phyloP scores from a whole-genome alignment of 352 stramenopile species.

The Halophytophthora batemanensis region DNA sequence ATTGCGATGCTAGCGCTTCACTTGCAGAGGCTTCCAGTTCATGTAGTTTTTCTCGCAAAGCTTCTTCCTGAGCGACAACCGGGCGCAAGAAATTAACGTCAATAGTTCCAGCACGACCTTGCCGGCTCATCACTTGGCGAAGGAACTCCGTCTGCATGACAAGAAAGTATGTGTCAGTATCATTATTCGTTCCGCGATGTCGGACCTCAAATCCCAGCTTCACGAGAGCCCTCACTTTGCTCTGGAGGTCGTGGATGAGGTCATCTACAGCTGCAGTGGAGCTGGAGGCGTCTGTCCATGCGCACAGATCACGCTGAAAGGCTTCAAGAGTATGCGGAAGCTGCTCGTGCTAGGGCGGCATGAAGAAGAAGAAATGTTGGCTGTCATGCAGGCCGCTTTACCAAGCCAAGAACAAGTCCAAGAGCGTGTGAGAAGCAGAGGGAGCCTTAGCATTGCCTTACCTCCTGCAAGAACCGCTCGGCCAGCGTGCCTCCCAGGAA shows the following conservation, averaged over 20 bases:
- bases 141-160: slow-evolving; percentile 13
- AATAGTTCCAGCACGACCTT: neutral
- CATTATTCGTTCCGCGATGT: too few relatives aligned
- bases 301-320: slow-evolving; percentile 10
- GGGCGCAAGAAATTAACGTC: slow-evolving; percentile 3
- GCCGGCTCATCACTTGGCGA: slow-evolving; percentile 4
- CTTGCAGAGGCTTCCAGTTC: slow-evolving; percentile 3
- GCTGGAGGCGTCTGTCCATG: neutral
- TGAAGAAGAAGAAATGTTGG: too few relatives aligned
- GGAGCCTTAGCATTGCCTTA: neutral
- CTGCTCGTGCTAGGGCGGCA: slow-evolving; percentile 3
- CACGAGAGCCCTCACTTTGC: too few relatives aligned
- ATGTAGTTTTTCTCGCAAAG: slow-evolving; percentile 5
- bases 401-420: too few relatives aligned
- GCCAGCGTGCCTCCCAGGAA: slow-evolving; percentile 7
- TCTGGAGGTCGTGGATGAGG: too few relatives aligned
- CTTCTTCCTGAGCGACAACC: slow-evolving; percentile 6
- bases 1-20: slow-evolving; percentile 2
- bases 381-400: too few relatives aligned
- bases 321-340: slow-evolving; percentile 7
- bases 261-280: too few relatives aligned
- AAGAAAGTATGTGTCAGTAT: neutral
- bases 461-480: slow-evolving; percentile 4
- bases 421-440: too few relatives aligned
- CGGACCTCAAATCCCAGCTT: too few relatives aligned